Evolutionary conservation across 2,329 filamentous ascomycete species (phyloP), one percentile per base, ranked within the genome.

Genomic region (Fusarium ambrosium): DNA sequence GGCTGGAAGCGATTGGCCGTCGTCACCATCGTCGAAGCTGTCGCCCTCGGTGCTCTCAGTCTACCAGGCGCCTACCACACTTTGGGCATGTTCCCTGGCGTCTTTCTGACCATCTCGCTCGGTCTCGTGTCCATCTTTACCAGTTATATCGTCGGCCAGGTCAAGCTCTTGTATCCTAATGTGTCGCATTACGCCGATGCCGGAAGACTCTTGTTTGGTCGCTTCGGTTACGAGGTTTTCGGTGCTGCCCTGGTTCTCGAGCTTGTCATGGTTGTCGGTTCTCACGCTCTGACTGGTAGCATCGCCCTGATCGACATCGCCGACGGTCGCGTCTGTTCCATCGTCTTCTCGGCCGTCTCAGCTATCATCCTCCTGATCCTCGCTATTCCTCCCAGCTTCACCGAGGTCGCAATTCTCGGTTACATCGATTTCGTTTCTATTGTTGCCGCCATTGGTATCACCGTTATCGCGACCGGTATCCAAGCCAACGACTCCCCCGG

Each of bases 281-380:
- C 91, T n/a, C 93, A 95, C 81, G 86, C 93, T 43, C 83, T 94
- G 70, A 93, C 92, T 0, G 93, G 93, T 73, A 88, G 87, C 48
- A 92, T 94, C 75, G 92, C 92, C 72, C 88, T 94, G 81, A 91
- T 91, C 76, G 90, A 87, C 58, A 85, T 94, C 63, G 91, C 90
- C 2, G 81, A 88, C 2, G 87, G 92, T 72, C 88, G 80, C 10
- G 70, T 74, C 71, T 76, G 74, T 16, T 76, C 74, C 36, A 72
- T 76, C 18, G 74, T 76, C 27, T 87, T 87, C 70, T 83, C 83
- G 13, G 82, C 86, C 53, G 81, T 87, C 29, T 86, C 85, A 4
- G 85, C 84, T 55, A 81, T 88, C 69, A 81, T 88, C 29, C 80
- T 88, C 22, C 81, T 87, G 3, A 39, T 86, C 27, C 77, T 88